Base-by-base conservation (phyloP, 2,329 filamentous ascomycete genomes). In the Colletotrichum paranaense region DNA sequence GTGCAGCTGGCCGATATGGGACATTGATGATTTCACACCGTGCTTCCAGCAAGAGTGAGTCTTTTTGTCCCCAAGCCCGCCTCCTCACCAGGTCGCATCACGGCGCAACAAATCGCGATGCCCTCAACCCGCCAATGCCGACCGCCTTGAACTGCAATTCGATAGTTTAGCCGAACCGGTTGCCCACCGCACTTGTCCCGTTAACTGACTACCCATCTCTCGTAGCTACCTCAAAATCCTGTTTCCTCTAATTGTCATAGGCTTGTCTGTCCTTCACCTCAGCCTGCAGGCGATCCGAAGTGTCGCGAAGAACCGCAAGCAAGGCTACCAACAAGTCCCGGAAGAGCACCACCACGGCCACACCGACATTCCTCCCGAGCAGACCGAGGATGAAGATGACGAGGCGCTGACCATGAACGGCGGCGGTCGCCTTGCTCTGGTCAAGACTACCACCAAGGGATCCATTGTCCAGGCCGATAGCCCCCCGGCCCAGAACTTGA, bases 151-250 rank as follows among this genome's bases (percentile, higher is more conserved):
- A 22, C 22, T 12, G 35, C 11, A 12, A 24, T 28, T 35, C 19
- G n/a, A n/a, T 42, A n/a, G 4, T 30, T 14, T 3, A 9, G 28
- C 9, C 28, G 9, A 42, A 12, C 19, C 22, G 38, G 19, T 49
- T 70, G 56, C 32, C 22, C 19, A 57, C 1, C 5, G 26, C 26
- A 1, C 16, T 14, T 3, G 22, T 35, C 52, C 4, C 6, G 46
- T 1, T 35, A 24, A 49, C 72, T 74, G n/a, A 74, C 24, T 30
- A 11, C 57, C 42, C 67, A 28, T 58, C 49, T 63, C 67, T 73
- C 26, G 75, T 81, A 96, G 94, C 82, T 95, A 94, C 82, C 89
- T 97, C 67, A 92, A 94, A 82, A 91, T 94, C 74, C 86, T 97
- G 59, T 88, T 98, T 67, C 97, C 97, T 67, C 86, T 97, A 74